Conservation (phyloP, 257 asterid genomes). For the Ajuga chamaepitys region DNA sequence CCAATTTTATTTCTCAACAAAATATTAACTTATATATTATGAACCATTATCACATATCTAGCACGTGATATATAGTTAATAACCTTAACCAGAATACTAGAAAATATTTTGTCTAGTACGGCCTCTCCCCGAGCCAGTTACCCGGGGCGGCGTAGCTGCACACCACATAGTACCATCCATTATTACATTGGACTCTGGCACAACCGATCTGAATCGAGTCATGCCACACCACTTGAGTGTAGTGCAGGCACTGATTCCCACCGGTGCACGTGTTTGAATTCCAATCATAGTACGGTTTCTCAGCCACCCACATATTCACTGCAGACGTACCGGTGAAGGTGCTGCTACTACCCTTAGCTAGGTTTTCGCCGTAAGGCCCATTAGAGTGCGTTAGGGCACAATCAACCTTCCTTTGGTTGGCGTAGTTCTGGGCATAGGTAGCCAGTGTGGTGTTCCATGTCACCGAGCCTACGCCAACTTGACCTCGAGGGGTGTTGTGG, state of each 20-base stretch:
- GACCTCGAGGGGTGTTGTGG: slow-evolving; percentile 33
- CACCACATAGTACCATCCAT: slow-evolving; percentile 35
- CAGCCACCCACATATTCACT: slow-evolving; percentile 33
- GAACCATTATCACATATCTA: background rate
- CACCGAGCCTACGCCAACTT: slow-evolving; percentile 26
- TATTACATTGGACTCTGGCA: slow-evolving; percentile 31
- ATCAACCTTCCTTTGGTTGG: slow-evolving; percentile 15
- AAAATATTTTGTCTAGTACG: slow-evolving; percentile 19
- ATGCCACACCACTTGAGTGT: slow-evolving; percentile 61
- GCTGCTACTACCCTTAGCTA: slow-evolving; percentile 40
- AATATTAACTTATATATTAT: background rate
- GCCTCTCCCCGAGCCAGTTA: slow-evolving; percentile 33
- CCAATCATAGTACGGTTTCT: slow-evolving; percentile 24
- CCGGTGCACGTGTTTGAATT: slow-evolving; percentile 23
- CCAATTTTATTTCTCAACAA: background rate
- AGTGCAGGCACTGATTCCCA: slow-evolving; percentile 40
- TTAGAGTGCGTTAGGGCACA: slow-evolving; percentile 36
- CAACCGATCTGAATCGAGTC: slow-evolving; percentile 36
- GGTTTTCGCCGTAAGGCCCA: slow-evolving; percentile 52
- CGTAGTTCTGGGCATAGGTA: slow-evolving; percentile 33
- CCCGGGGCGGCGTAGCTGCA: slow-evolving; percentile 58
- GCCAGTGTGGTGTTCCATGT: slow-evolving; percentile 34
- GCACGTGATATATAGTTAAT: background rate
- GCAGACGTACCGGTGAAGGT: slow-evolving; percentile 22
- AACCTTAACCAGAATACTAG: background rate